Evolutionary conservation across 768 basidiomycete genomes (phyloP), one percentile per base, ranked within the genome.

Genomic region (Russula virescens): DNA sequence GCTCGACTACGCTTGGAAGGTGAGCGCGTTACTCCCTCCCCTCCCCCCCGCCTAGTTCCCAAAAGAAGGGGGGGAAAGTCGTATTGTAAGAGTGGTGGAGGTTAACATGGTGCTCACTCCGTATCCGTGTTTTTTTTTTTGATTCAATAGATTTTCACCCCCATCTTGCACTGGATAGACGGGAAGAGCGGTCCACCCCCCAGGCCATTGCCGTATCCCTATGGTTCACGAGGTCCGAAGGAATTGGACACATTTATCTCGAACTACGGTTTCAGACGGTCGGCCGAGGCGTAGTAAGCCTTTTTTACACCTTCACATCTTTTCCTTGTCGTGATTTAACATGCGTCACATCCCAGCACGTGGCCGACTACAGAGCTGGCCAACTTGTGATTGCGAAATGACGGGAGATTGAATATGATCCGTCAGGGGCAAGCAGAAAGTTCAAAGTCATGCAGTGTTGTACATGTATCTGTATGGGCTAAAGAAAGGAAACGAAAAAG

Each of bases 1-100:
- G 75, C 80, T 99, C 69, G 96, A 98, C 70, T 87, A 88, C 56
- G 97, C 96, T 2, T 99, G 96, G 96, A 97, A 96, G 87, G 92
- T 91, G 53, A 51, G 60, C 21, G 26, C 3, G 35, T 34, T 14
- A 14, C 38, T 50, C n/a, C 28, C 13, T 3, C 49, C 38, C 18
- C n/a, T 47, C 46, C 13, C 19, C 11, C 21, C 8, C 31, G 8
- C 31, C 31, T 31, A 31, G 31, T 31, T 31, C 31, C 8, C 31
- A 8, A 31, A 31, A 31, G 31, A 31, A 31, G 31, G 31, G 8
- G 8, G 31, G 31, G 8, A 8, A 31, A 31, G 3, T 31, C 8
- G 3, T 31, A 4, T 31, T 31, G 31, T 31, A 31, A 31, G 31
- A 31, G 31, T 4, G 31, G 8, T 31, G 38, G 14, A 16, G 14